A percentile compares a stretch with the other conserved stretches of the same genome.
Conservation (phyloP, 2,329 filamentous ascomycete genomes). For the Juglanconis juglandina region DNA sequence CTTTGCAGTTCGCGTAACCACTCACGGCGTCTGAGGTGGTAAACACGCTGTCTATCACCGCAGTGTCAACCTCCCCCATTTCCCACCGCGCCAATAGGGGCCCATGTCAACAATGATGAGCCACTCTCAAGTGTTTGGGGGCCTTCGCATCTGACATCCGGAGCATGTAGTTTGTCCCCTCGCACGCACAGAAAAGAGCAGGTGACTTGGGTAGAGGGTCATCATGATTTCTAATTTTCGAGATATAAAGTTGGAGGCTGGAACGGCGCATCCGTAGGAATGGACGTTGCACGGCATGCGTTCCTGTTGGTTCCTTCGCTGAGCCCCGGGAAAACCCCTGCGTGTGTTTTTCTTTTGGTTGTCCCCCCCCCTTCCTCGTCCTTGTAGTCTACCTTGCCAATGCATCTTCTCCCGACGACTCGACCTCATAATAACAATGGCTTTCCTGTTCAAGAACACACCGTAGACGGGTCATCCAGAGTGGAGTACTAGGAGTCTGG, state of each 20-base stretch:
- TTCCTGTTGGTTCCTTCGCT: constrained; percentile 1
- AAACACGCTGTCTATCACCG: constrained; percentile 17
- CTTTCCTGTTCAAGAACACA: too few species aligned
- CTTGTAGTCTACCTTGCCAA: too few species aligned
- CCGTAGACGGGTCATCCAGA: too few species aligned
- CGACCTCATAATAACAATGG: too few species aligned
- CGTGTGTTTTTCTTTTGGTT: not conserved
- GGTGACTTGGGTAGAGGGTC: not conserved
- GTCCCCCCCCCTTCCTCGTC: not conserved
- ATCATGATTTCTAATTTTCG: not conserved
- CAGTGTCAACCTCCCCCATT: constrained; percentile 19
- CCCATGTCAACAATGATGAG: constrained; percentile 1
- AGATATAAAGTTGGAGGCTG: not conserved
- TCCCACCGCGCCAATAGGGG: constrained; percentile 11
- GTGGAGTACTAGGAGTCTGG: too few species aligned
- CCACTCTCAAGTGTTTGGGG: constrained; percentile 5
- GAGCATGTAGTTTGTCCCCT: not conserved
- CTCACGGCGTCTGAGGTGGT: constrained; percentile 6
- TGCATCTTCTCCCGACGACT: too few species aligned
- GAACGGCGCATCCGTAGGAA: constrained; percentile 1
- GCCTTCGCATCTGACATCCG: not conserved
- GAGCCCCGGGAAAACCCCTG: not conserved
- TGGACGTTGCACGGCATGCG: constrained; percentile 6
- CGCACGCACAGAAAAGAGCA: not conserved
- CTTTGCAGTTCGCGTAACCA: constrained; percentile 7